Evolutionary conservation across 1,284 basidiomycete species (phyloP).

Genomic region (Sanghuangporus sanghuang): DNA sequence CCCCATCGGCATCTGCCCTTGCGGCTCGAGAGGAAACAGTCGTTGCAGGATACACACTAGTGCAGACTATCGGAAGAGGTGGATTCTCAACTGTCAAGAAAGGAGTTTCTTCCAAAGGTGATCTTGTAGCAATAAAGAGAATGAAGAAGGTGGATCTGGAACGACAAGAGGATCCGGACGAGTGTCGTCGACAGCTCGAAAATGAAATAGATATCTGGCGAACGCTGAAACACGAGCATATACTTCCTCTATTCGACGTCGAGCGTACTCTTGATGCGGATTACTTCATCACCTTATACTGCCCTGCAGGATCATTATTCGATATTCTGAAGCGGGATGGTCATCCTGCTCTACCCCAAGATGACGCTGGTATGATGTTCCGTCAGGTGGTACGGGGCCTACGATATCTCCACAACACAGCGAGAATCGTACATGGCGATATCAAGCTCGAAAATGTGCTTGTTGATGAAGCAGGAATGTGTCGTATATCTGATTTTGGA

Average conservation of each 20-base stretch:
- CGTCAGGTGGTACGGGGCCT: slow-evolving; percentile 85
- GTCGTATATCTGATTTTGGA: slow-evolving; percentile 83
- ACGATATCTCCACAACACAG: slow-evolving; percentile 80
- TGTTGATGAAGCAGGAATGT: slow-evolving; percentile 78
- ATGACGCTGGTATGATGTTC: slow-evolving; percentile 86
- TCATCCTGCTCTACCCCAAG: slow-evolving; percentile 55
- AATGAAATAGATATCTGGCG: slow-evolving; percentile 82
- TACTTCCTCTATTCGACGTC: slow-evolving; percentile 77
- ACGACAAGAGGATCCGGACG: slow-evolving; percentile 42
- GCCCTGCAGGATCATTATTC: slow-evolving; percentile 81
- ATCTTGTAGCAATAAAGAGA: slow-evolving; percentile 78
- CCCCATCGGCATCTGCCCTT: slow-evolving; percentile 27
- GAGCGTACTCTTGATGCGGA: slow-evolving; percentile 65
- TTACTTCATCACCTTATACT: slow-evolving; percentile 81
- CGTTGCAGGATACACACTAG: slow-evolving; percentile 73
- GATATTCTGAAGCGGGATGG: slow-evolving; percentile 78
- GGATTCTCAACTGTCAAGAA: slow-evolving; percentile 84
- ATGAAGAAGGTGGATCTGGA: slow-evolving; percentile 53
- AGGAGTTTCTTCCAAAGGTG: slow-evolving; percentile 63
- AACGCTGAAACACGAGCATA: slow-evolving; percentile 67
- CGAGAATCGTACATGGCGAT: slow-evolving; percentile 82
- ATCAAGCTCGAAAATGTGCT: slow-evolving; percentile 97
- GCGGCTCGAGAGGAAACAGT: slow-evolving; percentile 54
- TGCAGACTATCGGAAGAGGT: slow-evolving; percentile 75
- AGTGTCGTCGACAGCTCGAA: slow-evolving; percentile 54